A percentile compares a stretch with the other conserved stretches of the same genome.
These are phyloP conservation scores for Mycena rosella DNA, from an alignment of 768 basidiomycete species.

Conservation along the genomic window DNA sequence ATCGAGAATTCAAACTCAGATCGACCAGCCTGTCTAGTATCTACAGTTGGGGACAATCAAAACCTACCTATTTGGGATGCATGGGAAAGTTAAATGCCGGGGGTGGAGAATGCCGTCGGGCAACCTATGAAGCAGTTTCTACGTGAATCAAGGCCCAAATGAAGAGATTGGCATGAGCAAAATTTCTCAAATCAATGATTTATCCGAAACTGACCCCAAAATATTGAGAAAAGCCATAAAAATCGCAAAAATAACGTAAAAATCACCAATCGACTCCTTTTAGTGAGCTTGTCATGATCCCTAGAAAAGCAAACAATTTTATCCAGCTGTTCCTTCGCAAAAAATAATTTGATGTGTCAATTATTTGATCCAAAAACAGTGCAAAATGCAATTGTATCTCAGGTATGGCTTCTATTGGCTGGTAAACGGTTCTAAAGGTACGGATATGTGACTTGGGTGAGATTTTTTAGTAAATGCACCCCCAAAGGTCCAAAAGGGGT, in stretches of 20 bases:
- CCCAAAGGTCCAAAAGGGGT: conserved; percentile 3
- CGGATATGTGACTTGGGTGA: too few species aligned
- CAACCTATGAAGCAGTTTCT: not conserved
- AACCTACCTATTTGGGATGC: not conserved
- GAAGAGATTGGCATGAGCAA: conserved; percentile 13
- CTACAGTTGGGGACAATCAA: not conserved
- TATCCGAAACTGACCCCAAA: conserved; percentile 21
- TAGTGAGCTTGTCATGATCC: conserved; percentile 25
- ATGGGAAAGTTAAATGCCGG: not conserved
- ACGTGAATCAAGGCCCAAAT: conserved; percentile 4
- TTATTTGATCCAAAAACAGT: not conserved
- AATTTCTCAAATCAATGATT: not conserved
- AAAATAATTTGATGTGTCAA: conserved; percentile 1
- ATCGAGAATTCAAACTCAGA: too few species aligned
- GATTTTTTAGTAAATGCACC: too few species aligned
- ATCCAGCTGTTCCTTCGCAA: not conserved
- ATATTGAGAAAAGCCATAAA: conserved; percentile 37
- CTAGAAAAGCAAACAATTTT: not conserved
- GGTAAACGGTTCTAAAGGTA: too few species aligned
- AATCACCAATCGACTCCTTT: conserved; percentile 40
- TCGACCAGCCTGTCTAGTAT: too few species aligned
- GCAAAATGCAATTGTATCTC: not conserved
- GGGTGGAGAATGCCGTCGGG: not conserved
- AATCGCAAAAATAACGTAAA: conserved; percentile 40
- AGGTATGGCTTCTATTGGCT: too few species aligned